A percentile compares a stretch with the other conserved stretches of the same genome.
These are phyloP conservation scores for Lecanicillium sp. DNA, from an alignment of 2,329 filamentous ascomycete species.

Conservation along the genomic window DNA sequence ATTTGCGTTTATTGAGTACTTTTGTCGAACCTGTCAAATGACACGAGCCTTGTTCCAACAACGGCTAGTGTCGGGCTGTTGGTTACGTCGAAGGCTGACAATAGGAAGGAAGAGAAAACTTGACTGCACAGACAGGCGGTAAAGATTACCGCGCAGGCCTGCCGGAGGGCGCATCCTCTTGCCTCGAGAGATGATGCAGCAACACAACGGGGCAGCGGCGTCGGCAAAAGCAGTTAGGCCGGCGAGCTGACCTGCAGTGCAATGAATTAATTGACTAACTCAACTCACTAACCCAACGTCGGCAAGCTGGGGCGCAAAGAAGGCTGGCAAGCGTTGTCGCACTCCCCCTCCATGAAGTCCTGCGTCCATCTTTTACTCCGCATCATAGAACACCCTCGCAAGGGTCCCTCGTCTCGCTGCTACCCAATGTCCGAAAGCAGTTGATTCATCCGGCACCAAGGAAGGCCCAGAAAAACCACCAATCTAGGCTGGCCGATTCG, in stretches of 20 bases:
- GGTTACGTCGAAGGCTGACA: neutral
- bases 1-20: neutral
- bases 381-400: constrained; percentile 1
- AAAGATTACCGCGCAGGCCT: constrained; percentile 1
- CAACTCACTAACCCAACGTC: no score
- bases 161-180: neutral
- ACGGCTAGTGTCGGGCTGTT: neutral
- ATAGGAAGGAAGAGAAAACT: neutral
- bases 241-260: neutral
- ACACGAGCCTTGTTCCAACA: neutral
- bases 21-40: neutral
- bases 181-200: neutral
- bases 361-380: neutral
- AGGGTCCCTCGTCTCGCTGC: constrained; percentile 8
- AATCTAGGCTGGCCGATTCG: neutral
- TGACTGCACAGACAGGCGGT: neutral
- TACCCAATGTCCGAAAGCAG: constrained; percentile 10
- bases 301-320: no score
- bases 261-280: no score
- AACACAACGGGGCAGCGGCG: no score
- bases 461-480: neutral
- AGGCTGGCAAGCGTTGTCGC: neutral
- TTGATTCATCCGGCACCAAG: constrained; percentile 11
- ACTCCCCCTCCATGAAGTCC: neutral
- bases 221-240: neutral